Evolutionary conservation across 805 yeast genomes (phyloP).

Genomic region (Wickerhamiella domercqiae): DNA sequence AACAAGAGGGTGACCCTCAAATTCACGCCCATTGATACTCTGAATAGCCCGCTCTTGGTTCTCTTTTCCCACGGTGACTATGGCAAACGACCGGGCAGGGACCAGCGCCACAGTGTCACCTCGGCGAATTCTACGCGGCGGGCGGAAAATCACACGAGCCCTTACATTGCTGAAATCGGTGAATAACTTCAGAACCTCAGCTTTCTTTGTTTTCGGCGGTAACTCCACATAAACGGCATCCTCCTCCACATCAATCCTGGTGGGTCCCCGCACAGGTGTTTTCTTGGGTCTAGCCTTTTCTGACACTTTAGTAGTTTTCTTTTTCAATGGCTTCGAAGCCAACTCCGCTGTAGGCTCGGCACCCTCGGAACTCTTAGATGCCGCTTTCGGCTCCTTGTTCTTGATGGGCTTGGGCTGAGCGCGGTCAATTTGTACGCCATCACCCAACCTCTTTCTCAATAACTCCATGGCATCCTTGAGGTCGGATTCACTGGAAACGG

Average conservation of each 20-base stretch:
- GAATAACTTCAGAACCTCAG: constrained; percentile 10
- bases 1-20: constrained; percentile 49
- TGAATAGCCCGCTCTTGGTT: constrained; percentile 58
- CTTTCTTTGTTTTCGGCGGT: constrained; percentile 6
- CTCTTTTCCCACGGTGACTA: constrained; percentile 43
- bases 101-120: not conserved
- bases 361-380: not conserved
- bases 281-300: not conserved
- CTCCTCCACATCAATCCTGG: constrained; percentile 16
- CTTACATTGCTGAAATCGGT: constrained; percentile 5
- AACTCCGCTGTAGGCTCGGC: not conserved
- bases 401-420: not conserved
- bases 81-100: constrained; percentile 28
- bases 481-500: not conserved
- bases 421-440: not conserved
- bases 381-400: not conserved
- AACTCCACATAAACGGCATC: constrained; percentile 8
- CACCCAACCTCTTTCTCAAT: not conserved
- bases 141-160: constrained; percentile 2
- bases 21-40: constrained; percentile 47
- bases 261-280: constrained; percentile 13
- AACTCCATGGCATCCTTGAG: not conserved
- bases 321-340: not conserved
- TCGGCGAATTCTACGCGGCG: constrained; percentile 1
- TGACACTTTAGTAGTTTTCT: not conserved